Conservation (phyloP, 2,329 filamentous ascomycete species). For the Fusarium napiforme region DNA sequence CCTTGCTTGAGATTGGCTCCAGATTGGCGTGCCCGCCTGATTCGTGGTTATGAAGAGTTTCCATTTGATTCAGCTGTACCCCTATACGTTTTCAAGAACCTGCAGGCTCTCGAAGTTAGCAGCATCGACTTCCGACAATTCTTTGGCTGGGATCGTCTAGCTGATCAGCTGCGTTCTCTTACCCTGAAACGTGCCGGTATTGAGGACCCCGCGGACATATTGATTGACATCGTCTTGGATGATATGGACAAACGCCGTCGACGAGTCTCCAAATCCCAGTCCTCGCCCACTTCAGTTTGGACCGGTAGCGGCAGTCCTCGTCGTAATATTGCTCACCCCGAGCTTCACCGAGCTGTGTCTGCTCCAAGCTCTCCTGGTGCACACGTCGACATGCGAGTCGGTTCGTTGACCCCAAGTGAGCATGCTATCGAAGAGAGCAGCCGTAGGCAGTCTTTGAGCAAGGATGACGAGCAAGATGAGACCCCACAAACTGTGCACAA, state of each 20-base stretch:
- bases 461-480: constrained; percentile 61
- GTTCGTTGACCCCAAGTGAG: constrained; percentile 68
- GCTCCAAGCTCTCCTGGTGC: constrained; percentile 72
- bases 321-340: constrained; percentile 68
- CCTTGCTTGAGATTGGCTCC: constrained; percentile 89
- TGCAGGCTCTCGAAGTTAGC: constrained; percentile 92
- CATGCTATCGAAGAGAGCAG: constrained; percentile 56
- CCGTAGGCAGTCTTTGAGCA: constrained; percentile 56
- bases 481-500: constrained; percentile 55
- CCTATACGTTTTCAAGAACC: constrained; percentile 96
- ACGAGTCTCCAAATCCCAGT: constrained; percentile 85
- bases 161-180: constrained; percentile 90
- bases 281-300: constrained; percentile 81
- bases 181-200: constrained; percentile 88
- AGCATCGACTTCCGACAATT: constrained; percentile 97
- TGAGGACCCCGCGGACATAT: constrained; percentile 88
- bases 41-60: constrained; percentile 95
- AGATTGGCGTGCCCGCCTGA: constrained; percentile 91
- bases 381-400: constrained; percentile 64
- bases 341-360: constrained; percentile 74
- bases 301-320: constrained; percentile 66
- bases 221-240: constrained; percentile 93
- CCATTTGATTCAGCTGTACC: constrained; percentile 98
- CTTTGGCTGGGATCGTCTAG: constrained; percentile 94
- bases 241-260: constrained; percentile 93